phyloP scores from a whole-genome alignment of 2,329 filamentous ascomycete species.

The Leptoxyphium fumago region DNA sequence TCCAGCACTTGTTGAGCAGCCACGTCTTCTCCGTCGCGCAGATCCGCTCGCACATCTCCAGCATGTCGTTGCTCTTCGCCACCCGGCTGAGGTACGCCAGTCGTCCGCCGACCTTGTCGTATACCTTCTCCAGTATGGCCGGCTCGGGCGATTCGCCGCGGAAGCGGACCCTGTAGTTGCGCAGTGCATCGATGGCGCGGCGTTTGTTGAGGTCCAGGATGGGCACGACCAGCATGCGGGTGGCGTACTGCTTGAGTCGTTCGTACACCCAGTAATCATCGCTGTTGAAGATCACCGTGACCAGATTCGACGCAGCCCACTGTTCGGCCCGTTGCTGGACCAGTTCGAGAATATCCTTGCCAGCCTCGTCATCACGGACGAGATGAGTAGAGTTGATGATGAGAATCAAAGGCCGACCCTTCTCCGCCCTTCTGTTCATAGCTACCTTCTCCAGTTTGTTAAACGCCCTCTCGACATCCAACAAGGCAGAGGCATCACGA shows the following conservation, averaged over 20 bases:
- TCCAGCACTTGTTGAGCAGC: conserved; percentile 68
- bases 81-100: conserved; percentile 79
- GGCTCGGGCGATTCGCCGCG: conserved; percentile 43
- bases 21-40: conserved; percentile 59
- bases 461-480: conserved; percentile 91
- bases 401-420: conserved; percentile 62
- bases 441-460: conserved; percentile 98
- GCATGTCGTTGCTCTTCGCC: conserved; percentile 73
- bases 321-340: conserved; percentile 91
- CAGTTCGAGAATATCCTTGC: conserved; percentile 83
- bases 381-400: conserved; percentile 93
- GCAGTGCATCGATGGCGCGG: conserved; percentile 62
- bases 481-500: conserved; percentile 74
- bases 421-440: conserved; percentile 47
- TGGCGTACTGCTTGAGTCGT: conserved; percentile 78
- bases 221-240: conserved; percentile 84
- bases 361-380: conserved; percentile 79
- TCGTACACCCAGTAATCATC: conserved; percentile 99
- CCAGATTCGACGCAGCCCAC: conserved; percentile 84
- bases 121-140: conserved; percentile 57
- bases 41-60: conserved; percentile 59
- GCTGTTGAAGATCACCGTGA: conserved; percentile 86
- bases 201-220: conserved; percentile 69
- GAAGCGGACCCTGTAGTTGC: conserved; percentile 68
- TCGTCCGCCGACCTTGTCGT: conserved; percentile 73